Percentiles rank a stretch among this genome's conserved stretches.
phyloP scores from a whole-genome alignment of 2,329 filamentous ascomycete species.

The Leptographium procerum region DNA sequence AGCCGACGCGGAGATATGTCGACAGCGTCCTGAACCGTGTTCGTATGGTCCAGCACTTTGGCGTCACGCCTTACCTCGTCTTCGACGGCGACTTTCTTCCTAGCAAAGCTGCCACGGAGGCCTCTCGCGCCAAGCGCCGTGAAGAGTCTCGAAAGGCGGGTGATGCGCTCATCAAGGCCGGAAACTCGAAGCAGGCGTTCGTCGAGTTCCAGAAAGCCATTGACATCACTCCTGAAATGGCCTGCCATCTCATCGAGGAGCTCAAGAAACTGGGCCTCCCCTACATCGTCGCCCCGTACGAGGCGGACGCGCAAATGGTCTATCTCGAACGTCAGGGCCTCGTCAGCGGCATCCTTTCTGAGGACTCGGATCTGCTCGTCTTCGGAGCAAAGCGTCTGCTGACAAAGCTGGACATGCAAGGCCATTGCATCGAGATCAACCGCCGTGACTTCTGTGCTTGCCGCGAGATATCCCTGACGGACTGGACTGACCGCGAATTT shows the following conservation, averaged over 20 bases:
- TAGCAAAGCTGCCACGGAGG: conserved; percentile 83
- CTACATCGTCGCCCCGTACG: conserved; percentile 92
- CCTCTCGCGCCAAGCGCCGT: conserved; percentile 60
- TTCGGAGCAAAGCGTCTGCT: conserved; percentile 85
- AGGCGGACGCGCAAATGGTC: conserved; percentile 92
- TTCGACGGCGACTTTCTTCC: conserved; percentile 95
- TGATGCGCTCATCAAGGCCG: conserved; percentile 68
- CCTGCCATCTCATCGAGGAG: conserved; percentile 79
- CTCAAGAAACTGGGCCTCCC: conserved; percentile 69
- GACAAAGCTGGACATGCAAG: conserved; percentile 90
- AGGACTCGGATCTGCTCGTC: conserved; percentile 91
- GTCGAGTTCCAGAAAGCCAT: conserved; percentile 88
- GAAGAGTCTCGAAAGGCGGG: conserved; percentile 67
- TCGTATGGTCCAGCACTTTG: conserved; percentile 87
- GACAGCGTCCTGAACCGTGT: conserved; percentile 85
- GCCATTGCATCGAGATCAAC: conserved; percentile 85
- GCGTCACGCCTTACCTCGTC: conserved; percentile 85
- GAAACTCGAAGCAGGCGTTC: conserved; percentile 69
- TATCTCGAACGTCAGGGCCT: conserved; percentile 82
- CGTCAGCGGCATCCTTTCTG: conserved; percentile 80
- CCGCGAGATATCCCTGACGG: conserved; percentile 75
- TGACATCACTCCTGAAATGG: conserved; percentile 95
- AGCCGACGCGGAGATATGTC: conserved; percentile 80
- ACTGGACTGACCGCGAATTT: conserved; percentile 88
- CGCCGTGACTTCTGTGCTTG: conserved; percentile 81